These are phyloP conservation scores for Tylopilus intermedius DNA, from an alignment of 768 basidiomycete species.

Conservation along the genomic window DNA sequence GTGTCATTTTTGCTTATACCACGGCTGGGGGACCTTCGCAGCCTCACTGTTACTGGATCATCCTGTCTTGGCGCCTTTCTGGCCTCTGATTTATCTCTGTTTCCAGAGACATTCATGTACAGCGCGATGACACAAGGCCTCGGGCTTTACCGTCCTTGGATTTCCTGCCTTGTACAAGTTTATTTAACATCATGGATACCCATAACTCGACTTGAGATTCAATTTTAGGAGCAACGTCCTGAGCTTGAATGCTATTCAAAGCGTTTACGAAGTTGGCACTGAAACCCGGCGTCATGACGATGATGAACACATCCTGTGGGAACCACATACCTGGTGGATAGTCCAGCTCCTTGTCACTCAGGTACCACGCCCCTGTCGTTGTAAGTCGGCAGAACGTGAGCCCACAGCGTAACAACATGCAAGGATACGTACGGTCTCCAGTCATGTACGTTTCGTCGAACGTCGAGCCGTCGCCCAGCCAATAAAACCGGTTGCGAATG, in stretches of 20 bases:
- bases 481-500: constrained; percentile 47
- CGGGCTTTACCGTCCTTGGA: too few species aligned
- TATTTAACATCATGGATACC: too few species aligned
- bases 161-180: too few species aligned
- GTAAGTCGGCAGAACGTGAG: not conserved
- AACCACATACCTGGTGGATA: constrained; percentile 9
- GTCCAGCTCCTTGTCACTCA: constrained; percentile 12
- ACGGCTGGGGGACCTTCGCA: too few species aligned
- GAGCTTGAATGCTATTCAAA: not conserved
- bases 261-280: not conserved
- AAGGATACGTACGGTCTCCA: constrained; percentile 31
- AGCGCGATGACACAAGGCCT: not conserved
- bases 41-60: too few species aligned
- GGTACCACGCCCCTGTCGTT: constrained; percentile 13
- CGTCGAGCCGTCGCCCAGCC: constrained; percentile 60
- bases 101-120: not conserved
- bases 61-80: too few species aligned
- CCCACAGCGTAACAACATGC: not conserved
- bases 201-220: not conserved
- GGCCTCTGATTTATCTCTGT: too few species aligned
- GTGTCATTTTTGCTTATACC: too few species aligned
- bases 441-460: constrained; percentile 42
- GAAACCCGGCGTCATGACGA: not conserved
- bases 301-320: not conserved
- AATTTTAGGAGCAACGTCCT: too few species aligned